Conservation (phyloP, 352 stramenopile genomes). For the Globisporangium sylvaticum region DNA sequence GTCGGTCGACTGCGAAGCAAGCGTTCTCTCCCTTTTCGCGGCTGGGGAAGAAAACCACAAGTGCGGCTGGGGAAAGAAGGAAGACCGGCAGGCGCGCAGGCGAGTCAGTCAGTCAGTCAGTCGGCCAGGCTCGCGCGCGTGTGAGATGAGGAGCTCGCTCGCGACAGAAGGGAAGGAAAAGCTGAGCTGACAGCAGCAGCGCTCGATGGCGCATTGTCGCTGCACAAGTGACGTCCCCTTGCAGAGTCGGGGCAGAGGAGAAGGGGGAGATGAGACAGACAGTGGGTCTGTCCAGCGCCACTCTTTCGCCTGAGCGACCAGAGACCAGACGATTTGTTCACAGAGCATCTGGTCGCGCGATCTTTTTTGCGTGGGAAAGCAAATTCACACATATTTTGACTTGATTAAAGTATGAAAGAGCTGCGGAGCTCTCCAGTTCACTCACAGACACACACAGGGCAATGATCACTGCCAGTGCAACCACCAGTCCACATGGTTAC, state of each 20-base stretch:
- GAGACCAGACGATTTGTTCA: neutral
- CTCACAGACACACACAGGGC: too few relatives aligned
- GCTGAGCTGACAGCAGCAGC: neutral
- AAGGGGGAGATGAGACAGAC: neutral
- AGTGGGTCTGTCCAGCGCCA: neutral
- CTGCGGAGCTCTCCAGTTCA: neutral
- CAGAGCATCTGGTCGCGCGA: neutral
- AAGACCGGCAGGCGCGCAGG: neutral
- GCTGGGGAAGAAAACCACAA: neutral
- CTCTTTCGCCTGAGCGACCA: neutral
- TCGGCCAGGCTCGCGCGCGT: too few relatives aligned
- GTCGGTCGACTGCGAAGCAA: neutral
- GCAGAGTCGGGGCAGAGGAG: neutral
- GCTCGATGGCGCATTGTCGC: neutral
- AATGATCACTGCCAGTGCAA: too few relatives aligned
- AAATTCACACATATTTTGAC: neutral
- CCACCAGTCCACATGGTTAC: neutral
- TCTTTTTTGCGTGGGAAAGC: neutral
- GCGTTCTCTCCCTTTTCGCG: neutral
- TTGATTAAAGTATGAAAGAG: neutral
- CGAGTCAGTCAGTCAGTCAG: neutral
- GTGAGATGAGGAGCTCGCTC: too few relatives aligned
- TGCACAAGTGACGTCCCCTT: conserved; percentile 1
- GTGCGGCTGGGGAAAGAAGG: neutral
- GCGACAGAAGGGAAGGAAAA: neutral